phyloP scores from a whole-genome alignment of 164 flowering plant species.

The Umbilicus rupestris region DNA sequence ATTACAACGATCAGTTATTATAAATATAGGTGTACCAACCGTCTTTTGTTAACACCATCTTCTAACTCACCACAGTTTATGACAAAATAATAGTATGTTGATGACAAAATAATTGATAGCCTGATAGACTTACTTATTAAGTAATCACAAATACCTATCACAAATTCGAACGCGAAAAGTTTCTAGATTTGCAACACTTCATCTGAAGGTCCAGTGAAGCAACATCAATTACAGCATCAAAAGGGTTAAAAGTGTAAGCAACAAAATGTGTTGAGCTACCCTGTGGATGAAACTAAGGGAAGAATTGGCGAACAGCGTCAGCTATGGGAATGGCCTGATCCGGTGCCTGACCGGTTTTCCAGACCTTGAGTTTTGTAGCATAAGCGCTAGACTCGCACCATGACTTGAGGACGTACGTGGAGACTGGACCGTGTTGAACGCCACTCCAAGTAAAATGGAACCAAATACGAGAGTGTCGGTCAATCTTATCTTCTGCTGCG shows the following conservation, averaged over 20 bases:
- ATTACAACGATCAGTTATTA: too few species aligned
- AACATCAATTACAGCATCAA: neutral
- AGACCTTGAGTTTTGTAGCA: conserved; percentile 20
- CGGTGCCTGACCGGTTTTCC: conserved; percentile 16
- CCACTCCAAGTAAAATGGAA: neutral
- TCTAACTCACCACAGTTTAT: too few species aligned
- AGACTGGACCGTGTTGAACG: neutral
- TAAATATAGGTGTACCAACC: too few species aligned
- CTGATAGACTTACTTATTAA: too few species aligned
- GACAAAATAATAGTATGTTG: too few species aligned
- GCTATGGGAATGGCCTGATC: conserved; percentile 9
- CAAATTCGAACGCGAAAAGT: too few species aligned
- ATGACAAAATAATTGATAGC: too few species aligned
- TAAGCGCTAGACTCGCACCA: conserved; percentile 20
- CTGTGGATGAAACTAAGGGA: neutral
- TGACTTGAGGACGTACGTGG: conserved; percentile 13
- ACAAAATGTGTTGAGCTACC: neutral
- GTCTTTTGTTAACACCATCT: too few species aligned
- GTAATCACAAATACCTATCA: too few species aligned
- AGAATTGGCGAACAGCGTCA: conserved; percentile 7
- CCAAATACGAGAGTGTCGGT: neutral
- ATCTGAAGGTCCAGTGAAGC: too few species aligned
- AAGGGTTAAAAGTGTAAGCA: neutral
- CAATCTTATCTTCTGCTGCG: neutral
- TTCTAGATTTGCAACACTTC: too few species aligned